A percentile compares a stretch with the other conserved stretches of the same genome.
Evolutionary conservation across 2,329 filamentous ascomycete genomes (phyloP).

Genomic region (Calycina herbarum): DNA sequence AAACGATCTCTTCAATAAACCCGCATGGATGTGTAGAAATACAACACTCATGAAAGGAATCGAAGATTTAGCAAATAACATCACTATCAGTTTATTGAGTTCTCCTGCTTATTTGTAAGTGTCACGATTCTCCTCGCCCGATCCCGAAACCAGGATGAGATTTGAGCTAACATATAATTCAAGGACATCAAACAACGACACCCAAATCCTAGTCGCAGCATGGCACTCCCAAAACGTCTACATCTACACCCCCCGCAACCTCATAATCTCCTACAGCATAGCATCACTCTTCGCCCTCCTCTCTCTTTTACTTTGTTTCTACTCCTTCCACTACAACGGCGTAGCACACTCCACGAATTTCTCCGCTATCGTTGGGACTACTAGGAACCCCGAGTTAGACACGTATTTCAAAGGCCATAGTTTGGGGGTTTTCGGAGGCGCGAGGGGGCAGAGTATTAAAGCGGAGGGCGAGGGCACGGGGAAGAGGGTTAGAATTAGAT

Average conservation of each 20-base stretch:
- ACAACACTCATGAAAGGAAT: conserved; percentile 19
- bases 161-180: no score
- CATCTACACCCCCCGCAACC: background rate
- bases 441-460: background rate
- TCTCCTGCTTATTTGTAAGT: background rate
- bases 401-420: background rate
- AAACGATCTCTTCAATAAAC: conserved; percentile 1
- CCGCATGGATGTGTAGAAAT: conserved; percentile 26
- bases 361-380: conserved; percentile 3
- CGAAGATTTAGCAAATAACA: conserved; percentile 28
- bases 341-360: conserved; percentile 1
- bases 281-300: background rate
- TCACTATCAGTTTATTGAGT: conserved; percentile 29
- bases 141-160: no score
- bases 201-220: background rate
- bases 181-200: background rate
- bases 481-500: background rate
- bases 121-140: no score
- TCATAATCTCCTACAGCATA: background rate
- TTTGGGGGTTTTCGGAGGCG: background rate
- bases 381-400: background rate
- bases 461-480: background rate
- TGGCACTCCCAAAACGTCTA: background rate
- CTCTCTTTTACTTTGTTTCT: background rate
- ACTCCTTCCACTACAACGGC: conserved; percentile 6